Evolutionary conservation across 305 asterid genomes (phyloP), one percentile per base, ranked within the genome.

Genomic region (Rubia tinctorum): DNA sequence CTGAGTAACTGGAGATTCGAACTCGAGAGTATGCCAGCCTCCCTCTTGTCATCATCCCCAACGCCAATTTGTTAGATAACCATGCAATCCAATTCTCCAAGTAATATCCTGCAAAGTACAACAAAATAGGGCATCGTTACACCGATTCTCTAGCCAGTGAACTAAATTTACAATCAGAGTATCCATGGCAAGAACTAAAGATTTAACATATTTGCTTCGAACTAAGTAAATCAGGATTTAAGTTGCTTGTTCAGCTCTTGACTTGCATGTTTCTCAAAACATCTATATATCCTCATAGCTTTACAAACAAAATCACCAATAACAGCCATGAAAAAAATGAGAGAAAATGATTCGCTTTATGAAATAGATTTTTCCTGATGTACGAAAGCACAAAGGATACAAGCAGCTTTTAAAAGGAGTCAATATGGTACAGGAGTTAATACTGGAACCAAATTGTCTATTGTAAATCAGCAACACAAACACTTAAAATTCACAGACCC

Each of bases 11-110:
- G 71, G 74, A 75, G 77, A 71, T 79, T 65, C 72, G 55, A 64
- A 75, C 75, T 77, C 12, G 47, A 68, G 68, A 73, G 53, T 56
- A 68, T 43, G 70, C 53, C 60, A 13, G 59, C 86, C 79, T 68
- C 76, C 77, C 71, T 53, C 81, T 71, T 70, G 68, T 71, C 80
- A 74, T 73, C 81, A 68, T 75, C 78, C 74, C 82, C 77, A 61
- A 30, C 47, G 30, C 75, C 43, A 34, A 40, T 58, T 40, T 58
- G 68, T 73, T 39, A 71, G 45, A 79, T 71, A 56, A 71, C 59
- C 75, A 59, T 68, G 42, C 23, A 39, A 55, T 47, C 68, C 67
- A 68, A 2, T 55, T 55, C 10, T 23, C 23, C 66, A 22, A 6
- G 51, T 60, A 68, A 66, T 65, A 56, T 59, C 73, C 88, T 82